Percentiles rank a stretch among this genome's conserved stretches.
phyloP scores from a whole-genome alignment of 1,139 yeast species.

The Geotrichum aggregatum region DNA sequence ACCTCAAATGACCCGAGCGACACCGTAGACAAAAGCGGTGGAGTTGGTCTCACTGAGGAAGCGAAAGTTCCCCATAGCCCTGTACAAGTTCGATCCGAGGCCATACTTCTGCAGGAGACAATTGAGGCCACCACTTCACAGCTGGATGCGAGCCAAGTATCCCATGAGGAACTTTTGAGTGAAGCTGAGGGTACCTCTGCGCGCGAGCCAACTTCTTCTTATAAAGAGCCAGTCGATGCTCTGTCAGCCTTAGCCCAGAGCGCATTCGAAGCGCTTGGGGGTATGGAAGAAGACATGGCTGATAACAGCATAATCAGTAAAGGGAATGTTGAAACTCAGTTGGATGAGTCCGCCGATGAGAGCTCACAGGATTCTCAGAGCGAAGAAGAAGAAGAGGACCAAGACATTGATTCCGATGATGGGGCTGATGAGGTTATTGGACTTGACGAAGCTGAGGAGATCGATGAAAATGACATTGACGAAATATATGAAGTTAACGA shows the following conservation, averaged over 20 bases:
- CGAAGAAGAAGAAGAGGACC: not conserved
- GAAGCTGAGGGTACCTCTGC: not conserved
- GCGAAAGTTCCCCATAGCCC: no score
- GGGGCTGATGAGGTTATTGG: not conserved
- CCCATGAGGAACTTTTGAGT: not conserved
- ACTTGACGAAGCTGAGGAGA: not conserved
- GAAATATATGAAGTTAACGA: not conserved
- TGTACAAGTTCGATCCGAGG: not conserved
- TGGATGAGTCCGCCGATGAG: not conserved
- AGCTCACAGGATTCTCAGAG: not conserved
- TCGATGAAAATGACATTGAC: not conserved
- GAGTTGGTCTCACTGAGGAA: no score
- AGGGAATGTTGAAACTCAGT: not conserved
- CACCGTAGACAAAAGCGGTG: no score
- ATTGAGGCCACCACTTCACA: not conserved
- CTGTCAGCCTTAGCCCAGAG: conserved; percentile 8
- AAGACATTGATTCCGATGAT: not conserved
- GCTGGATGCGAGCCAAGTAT: not conserved
- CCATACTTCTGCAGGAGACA: not conserved
- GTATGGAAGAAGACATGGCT: not conserved
- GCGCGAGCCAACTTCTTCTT: no score
- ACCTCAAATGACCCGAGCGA: no score
- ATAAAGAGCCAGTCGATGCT: conserved; percentile 2
- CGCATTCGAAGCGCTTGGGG: conserved; percentile 6
- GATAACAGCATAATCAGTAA: not conserved